A percentile compares a stretch with the other conserved stretches of the same genome.
Conservation (phyloP, 2,329 filamentous ascomycete species). For the Talaromyces islandicus region DNA sequence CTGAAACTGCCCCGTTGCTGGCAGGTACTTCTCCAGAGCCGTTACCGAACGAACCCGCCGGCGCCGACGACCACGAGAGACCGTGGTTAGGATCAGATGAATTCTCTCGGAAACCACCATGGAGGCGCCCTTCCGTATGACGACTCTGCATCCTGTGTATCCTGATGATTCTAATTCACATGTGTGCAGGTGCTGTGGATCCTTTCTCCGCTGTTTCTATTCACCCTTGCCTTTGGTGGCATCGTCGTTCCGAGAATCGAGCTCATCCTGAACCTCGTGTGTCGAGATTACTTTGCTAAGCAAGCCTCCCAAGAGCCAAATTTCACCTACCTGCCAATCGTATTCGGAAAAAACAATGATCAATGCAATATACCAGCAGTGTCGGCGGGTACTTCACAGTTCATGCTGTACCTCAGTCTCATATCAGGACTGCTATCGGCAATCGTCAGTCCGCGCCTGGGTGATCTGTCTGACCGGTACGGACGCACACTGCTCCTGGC, state of each 20-base stretch:
- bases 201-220: slow-evolving; percentile 70
- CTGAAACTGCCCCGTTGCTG: slow-evolving; percentile 25
- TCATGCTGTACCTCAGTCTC: slow-evolving; percentile 70
- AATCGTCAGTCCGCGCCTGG: slow-evolving; percentile 73
- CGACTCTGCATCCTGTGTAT: neutral
- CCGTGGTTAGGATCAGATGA: slow-evolving; percentile 21
- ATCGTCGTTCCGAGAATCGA: slow-evolving; percentile 82
- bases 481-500: slow-evolving; percentile 72
- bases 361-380: slow-evolving; percentile 78
- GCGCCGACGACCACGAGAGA: slow-evolving; percentile 7
- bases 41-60: slow-evolving; percentile 3
- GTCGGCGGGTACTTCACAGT: slow-evolving; percentile 68
- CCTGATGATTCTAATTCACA: neutral
- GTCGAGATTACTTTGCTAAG: slow-evolving; percentile 73
- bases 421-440: slow-evolving; percentile 72
- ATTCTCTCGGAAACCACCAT: slow-evolving; percentile 40
- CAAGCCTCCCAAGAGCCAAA: slow-evolving; percentile 52
- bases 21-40: slow-evolving; percentile 5
- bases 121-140: slow-evolving; percentile 45
- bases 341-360: slow-evolving; percentile 64
- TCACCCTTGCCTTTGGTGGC: slow-evolving; percentile 80
- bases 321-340: slow-evolving; percentile 57
- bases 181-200: slow-evolving; percentile 69
- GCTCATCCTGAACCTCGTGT: slow-evolving; percentile 76
- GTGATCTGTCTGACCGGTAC: slow-evolving; percentile 78